These are phyloP conservation scores for Podaxis sp. DNA, from an alignment of 768 basidiomycete species.

Conservation along the genomic window DNA sequence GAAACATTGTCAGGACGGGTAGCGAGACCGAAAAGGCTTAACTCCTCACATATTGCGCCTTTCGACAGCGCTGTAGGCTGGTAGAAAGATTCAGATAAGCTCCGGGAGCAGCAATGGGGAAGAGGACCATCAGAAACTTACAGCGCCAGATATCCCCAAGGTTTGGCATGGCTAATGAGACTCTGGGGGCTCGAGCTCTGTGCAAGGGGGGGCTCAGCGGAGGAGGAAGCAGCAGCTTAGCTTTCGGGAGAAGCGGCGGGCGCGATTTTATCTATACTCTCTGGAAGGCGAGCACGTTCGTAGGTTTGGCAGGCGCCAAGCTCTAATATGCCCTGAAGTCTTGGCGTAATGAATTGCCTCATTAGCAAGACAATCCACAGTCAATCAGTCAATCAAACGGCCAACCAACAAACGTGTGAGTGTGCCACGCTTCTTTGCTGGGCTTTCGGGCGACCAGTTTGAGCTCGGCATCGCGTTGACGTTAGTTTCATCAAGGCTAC, in stretches of 20 bases:
- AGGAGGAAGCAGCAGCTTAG: no score
- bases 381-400: neutral
- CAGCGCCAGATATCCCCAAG: slow-evolving; percentile 24
- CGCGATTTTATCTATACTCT: neutral
- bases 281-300: neutral
- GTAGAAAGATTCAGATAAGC: neutral
- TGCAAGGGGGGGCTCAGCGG: neutral
- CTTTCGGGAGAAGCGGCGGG: neutral
- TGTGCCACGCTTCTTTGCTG: neutral
- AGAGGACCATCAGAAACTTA: slow-evolving; percentile 10
- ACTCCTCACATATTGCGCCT: slow-evolving; percentile 30
- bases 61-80: slow-evolving; percentile 27
- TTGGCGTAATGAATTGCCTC: neutral
- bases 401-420: neutral
- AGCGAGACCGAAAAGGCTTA: neutral
- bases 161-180: neutral
- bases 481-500: neutral
- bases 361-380: neutral
- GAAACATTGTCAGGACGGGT: neutral
- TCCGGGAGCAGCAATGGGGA: neutral
- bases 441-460: neutral
- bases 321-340: neutral
- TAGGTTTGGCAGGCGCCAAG: neutral
- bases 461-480: neutral
- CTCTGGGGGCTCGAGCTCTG: neutral